phyloP scores from a whole-genome alignment of 2,329 filamentous ascomycete genomes.

The Diaporthe destruens region DNA sequence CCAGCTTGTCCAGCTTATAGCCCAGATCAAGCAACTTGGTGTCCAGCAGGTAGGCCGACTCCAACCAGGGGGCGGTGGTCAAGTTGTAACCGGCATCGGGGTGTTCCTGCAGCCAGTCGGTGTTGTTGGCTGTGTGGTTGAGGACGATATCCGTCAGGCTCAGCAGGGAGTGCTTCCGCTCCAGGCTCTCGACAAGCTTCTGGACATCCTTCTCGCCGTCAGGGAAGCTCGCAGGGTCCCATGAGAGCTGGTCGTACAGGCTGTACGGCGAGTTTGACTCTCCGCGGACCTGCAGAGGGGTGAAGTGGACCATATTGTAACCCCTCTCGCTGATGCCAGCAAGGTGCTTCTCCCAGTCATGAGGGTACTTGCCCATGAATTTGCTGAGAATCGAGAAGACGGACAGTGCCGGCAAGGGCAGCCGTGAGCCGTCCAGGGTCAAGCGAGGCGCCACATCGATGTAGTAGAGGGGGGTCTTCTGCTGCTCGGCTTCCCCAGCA shows the following conservation, averaged over 20 bases:
- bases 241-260: conserved; percentile 90
- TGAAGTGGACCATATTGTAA: conserved; percentile 99
- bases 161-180: conserved; percentile 85
- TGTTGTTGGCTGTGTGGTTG: conserved; percentile 98
- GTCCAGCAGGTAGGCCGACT: conserved; percentile 73
- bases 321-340: conserved; percentile 88
- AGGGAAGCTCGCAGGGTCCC: conserved; percentile 86
- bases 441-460: conserved; percentile 92
- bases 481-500: conserved; percentile 68
- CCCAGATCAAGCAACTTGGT: conserved; percentile 80
- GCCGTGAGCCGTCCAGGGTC: conserved; percentile 76
- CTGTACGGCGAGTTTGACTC: conserved; percentile 97
- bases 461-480: conserved; percentile 84
- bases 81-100: conserved; percentile 97
- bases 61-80: conserved; percentile 84
- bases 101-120: conserved; percentile 92
- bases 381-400: conserved; percentile 97
- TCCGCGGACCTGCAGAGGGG: conserved; percentile 89
- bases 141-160: conserved; percentile 96
- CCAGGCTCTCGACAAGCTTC: conserved; percentile 82
- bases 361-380: conserved; percentile 94
- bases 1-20: conserved; percentile 75
- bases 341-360: conserved; percentile 91
- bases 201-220: conserved; percentile 86
- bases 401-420: conserved; percentile 89